phyloP scores from a whole-genome alignment of 176 grass and related monocot genomes.

The Rhynchospora tenuis region DNA sequence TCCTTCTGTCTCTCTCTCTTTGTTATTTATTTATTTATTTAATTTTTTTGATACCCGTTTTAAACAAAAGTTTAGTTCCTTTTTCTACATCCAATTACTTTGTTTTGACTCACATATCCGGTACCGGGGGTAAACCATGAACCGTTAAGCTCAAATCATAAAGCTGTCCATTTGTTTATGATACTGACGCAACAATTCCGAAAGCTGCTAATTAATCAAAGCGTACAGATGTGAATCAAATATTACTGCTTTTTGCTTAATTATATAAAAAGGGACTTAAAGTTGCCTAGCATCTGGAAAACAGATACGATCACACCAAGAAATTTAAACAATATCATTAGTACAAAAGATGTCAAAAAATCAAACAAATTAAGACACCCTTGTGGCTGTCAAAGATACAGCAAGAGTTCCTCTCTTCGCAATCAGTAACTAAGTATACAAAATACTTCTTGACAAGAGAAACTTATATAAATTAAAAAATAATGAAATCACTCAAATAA shows the following conservation, averaged over 20 bases:
- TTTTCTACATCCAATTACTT: no score
- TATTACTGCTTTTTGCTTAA: not conserved
- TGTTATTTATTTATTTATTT: no score
- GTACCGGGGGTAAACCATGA: no score
- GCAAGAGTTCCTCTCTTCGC: slow-evolving; percentile 17
- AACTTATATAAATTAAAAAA: slow-evolving; percentile 1
- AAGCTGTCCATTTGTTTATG: no score
- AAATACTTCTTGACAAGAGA: not conserved
- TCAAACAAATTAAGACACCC: slow-evolving; percentile 18
- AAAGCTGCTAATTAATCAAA: not conserved
- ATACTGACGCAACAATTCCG: no score
- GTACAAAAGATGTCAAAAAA: slow-evolving; percentile 1
- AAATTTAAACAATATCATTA: not conserved
- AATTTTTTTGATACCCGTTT: no score
- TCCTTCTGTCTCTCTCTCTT: no score
- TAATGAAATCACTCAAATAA: slow-evolving; percentile 16
- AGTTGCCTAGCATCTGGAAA: not conserved
- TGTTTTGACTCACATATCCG: no score
- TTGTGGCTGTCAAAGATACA: slow-evolving; percentile 24
- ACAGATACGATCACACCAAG: not conserved
- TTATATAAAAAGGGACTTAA: not conserved
- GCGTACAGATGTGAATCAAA: not conserved
- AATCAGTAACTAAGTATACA: slow-evolving; percentile 15
- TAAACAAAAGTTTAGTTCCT: no score
- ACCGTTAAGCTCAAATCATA: no score